These are phyloP conservation scores for Cladosporium austrohemisphaericum DNA, from an alignment of 2,329 filamentous ascomycete species.

Conservation along the genomic window DNA sequence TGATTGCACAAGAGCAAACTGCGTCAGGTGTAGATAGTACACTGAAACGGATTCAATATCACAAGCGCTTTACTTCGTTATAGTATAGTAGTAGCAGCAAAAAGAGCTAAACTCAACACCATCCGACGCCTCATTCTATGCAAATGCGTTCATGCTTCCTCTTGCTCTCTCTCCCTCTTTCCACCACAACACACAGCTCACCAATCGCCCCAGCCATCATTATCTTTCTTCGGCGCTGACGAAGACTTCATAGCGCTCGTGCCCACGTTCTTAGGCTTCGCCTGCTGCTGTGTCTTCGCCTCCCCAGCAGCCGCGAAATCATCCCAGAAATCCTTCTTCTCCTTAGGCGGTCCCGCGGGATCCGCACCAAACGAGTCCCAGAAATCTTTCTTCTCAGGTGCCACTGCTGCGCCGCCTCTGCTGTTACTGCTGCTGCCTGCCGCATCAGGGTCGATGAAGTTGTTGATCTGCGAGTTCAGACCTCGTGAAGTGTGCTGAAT, in stretches of 20 bases:
- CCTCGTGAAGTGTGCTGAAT: constrained; percentile 64
- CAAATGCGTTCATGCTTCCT: no score
- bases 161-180: no score
- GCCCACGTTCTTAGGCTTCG: constrained; percentile 51
- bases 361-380: constrained; percentile 85
- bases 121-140: no score
- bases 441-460: constrained; percentile 68
- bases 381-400: constrained; percentile 73
- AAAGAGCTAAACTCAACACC: no score
- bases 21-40: no score
- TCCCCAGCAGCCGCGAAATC: constrained; percentile 40
- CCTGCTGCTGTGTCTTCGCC: constrained; percentile 29
- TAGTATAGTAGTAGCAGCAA: no score
- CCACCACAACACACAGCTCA: constrained; percentile 21
- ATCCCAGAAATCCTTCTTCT: constrained; percentile 55
- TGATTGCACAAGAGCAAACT: no score
- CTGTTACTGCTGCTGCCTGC: constrained; percentile 12
- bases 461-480: constrained; percentile 75
- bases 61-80: no score
- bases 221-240: constrained; percentile 42
- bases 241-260: constrained; percentile 59
- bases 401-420: constrained; percentile 46
- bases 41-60: no score
- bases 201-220: constrained; percentile 54
- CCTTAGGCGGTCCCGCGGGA: constrained; percentile 46